Evolutionary conservation across 176 grass and related monocot genomes (phyloP), one percentile per base, ranked within the genome.

Genomic region (maize (Zea mays)): DNA sequence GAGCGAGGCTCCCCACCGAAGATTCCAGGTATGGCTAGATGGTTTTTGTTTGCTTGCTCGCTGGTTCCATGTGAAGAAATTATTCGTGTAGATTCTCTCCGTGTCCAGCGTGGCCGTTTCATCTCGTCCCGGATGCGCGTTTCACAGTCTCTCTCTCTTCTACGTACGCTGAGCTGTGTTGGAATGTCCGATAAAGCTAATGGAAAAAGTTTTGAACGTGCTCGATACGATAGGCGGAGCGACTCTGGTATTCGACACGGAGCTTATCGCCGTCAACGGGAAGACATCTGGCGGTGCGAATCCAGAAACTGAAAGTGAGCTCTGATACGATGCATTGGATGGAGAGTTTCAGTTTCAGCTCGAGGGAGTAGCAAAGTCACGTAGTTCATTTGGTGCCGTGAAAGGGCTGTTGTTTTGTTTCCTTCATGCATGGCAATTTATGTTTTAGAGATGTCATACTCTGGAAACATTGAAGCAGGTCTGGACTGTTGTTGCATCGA

Each of bases 1-100:
- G 89, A 88, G 45, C 76, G 85, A 83, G 89, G 95, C 58, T 98
- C 95, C 81, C 92, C 91, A 80, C 92, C 95, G 7, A 95, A 87
- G 76, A 98, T 98, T 84, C 89, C 95, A 62, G 90, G 87, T 93
- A 85, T 83, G 79, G 67, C 67, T 57, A 27, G 50, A 71, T 76
- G 21, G 52, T 77, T 85, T 81, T 85, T 81, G 77, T 81, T 72
- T 77, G 72, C 40, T 89, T 89, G 77, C 72, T 76, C 72, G 47
- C 55, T 27, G 35, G 58, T 37, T 75, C 72, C 59, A 72, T 43
- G 58, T 37, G 57, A 58, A 85, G 11, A 71, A 81, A 84, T 60
- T 35, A 14, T 76, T 51, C 33, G 66, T 66, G 3, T 45, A 20
- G 77, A 72, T 67, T 46, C 77, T 33, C 72, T 45, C 34, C 34